phyloP scores from a whole-genome alignment of 371 early-diverging fungal species.

The Coemansia sp. region DNA sequence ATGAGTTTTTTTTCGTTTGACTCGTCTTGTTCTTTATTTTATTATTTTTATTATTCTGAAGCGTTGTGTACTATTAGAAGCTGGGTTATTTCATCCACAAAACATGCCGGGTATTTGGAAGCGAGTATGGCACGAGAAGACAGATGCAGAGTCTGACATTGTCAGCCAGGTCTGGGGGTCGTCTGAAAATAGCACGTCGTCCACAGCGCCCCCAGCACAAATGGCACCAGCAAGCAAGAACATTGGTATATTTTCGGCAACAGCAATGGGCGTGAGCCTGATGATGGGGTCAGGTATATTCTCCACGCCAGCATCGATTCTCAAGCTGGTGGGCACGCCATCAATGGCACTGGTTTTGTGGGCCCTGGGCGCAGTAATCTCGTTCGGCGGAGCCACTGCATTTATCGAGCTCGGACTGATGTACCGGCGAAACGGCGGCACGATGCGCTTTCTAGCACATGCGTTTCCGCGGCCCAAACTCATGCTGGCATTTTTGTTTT shows the following conservation, averaged over 20 bases:
- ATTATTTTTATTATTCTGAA: neutral
- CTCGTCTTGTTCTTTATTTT: neutral
- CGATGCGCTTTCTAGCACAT: conserved; percentile 76
- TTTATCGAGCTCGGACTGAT: conserved; percentile 85
- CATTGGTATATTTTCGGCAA: conserved; percentile 70
- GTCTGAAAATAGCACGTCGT: neutral
- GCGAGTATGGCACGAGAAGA: conserved; percentile 11
- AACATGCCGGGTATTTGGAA: conserved; percentile 12
- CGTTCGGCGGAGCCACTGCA: conserved; percentile 73
- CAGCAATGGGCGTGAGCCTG: conserved; percentile 70
- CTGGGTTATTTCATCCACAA: neutral
- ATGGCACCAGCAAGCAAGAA: conserved; percentile 14
- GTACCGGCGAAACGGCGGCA: conserved; percentile 83
- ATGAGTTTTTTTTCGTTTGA: neutral
- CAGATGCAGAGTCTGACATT: neutral
- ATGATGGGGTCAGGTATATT: conserved; percentile 90
- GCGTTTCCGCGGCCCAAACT: conserved; percentile 67
- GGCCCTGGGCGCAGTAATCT: conserved; percentile 73
- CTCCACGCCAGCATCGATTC: conserved; percentile 78
- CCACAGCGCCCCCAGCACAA: neutral
- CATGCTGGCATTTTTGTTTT: conserved; percentile 78
- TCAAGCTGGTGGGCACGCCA: conserved; percentile 63
- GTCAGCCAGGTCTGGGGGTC: neutral
- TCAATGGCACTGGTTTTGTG: conserved; percentile 78
- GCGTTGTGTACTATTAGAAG: neutral